Percentiles rank a stretch among this genome's conserved stretches.
These are phyloP conservation scores for Penicillium sp. DNA, from an alignment of 2,329 filamentous ascomycete species.

Conservation along the genomic window DNA sequence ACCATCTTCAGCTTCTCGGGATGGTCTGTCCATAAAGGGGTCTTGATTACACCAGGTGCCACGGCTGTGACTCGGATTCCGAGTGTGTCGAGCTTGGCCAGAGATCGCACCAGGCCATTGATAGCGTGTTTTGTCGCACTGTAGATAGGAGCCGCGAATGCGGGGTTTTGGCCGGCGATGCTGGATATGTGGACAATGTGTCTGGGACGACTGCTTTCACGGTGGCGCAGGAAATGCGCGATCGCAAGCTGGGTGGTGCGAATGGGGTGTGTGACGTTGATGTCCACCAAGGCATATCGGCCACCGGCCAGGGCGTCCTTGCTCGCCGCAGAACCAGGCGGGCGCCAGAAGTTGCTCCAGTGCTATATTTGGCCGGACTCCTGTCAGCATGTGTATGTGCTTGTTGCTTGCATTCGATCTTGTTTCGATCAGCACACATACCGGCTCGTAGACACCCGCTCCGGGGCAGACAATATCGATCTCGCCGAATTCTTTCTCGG, in stretches of 20 bases:
- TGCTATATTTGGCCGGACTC: conserved; percentile 30
- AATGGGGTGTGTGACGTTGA: conserved; percentile 54
- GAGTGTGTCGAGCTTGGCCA: conserved; percentile 48
- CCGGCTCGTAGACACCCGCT: conserved; percentile 47
- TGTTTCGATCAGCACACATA: conserved; percentile 20
- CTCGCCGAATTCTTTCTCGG: conserved; percentile 48
- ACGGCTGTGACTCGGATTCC: conserved; percentile 60
- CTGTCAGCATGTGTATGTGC: neutral
- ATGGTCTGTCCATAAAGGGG: conserved; percentile 61
- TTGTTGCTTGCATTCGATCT: neutral
- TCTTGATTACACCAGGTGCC: conserved; percentile 60
- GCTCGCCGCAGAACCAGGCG: conserved; percentile 45
- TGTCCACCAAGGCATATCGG: conserved; percentile 48
- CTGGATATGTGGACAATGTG: conserved; percentile 51
- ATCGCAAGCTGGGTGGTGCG: conserved; percentile 52
- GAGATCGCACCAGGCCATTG: conserved; percentile 49
- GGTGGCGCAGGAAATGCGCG: conserved; percentile 44
- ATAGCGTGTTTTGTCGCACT: conserved; percentile 51
- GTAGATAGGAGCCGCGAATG: conserved; percentile 47
- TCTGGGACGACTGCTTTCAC: conserved; percentile 35
- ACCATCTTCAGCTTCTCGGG: conserved; percentile 58
- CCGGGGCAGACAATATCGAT: conserved; percentile 49
- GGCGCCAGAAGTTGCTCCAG: conserved; percentile 52
- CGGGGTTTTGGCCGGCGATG: conserved; percentile 45
- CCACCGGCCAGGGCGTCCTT: conserved; percentile 41